A percentile compares a stretch with the other conserved stretches of the same genome.
These are phyloP conservation scores for Xerocomus spinulosus DNA, from an alignment of 768 basidiomycete genomes.

Conservation along the genomic window DNA sequence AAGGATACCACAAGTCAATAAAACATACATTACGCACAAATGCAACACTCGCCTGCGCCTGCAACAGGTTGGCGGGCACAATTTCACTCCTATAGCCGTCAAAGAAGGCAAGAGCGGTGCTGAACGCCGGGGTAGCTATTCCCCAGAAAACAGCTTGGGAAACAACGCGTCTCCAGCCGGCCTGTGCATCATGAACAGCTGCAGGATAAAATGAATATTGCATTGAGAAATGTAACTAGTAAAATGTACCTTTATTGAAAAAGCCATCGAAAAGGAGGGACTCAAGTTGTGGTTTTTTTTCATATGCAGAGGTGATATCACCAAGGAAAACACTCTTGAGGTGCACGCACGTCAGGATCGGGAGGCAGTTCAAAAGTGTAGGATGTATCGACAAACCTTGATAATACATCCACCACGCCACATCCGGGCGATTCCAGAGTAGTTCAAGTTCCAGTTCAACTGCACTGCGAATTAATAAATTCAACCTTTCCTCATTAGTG, in stretches of 20 bases:
- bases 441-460: constrained; percentile 90
- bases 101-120: constrained; percentile 97
- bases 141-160: constrained; percentile 98
- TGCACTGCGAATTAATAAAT: constrained; percentile 23
- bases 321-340: constrained; percentile 83
- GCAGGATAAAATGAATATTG: constrained; percentile 2
- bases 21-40: neutral
- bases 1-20: constrained; percentile 5
- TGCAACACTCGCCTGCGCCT: constrained; percentile 66
- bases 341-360: constrained; percentile 7
- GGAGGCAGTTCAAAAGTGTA: constrained; percentile 13
- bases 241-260: constrained; percentile 79
- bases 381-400: constrained; percentile 49
- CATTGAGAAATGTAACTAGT: neutral
- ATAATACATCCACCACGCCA: constrained; percentile 99
- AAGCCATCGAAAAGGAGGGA: constrained; percentile 94
- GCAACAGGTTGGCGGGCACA: constrained; percentile 90
- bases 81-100: constrained; percentile 97
- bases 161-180: constrained; percentile 95
- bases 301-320: constrained; percentile 88
- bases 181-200: constrained; percentile 92
- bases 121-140: constrained; percentile 95
- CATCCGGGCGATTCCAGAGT: constrained; percentile 96
- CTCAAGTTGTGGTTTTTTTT: constrained; percentile 79
- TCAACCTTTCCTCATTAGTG: neutral